Evolutionary conservation across 495 filamentous ascomycete genomes (phyloP).

Genomic region (Aspergillus kassunensis): DNA sequence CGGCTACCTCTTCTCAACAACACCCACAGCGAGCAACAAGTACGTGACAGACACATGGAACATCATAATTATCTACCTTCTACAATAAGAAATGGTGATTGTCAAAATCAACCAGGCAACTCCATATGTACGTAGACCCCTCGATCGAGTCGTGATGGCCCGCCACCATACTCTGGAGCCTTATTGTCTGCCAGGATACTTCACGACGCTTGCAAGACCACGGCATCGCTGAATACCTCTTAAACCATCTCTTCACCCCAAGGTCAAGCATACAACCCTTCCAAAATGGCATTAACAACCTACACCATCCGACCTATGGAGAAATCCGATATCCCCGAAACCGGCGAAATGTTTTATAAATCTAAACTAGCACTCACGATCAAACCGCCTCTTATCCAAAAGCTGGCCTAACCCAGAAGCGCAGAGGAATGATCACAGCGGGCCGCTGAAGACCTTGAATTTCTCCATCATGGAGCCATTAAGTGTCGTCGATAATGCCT

Average conservation of each 20-base stretch:
- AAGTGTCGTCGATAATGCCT: conserved; percentile 16
- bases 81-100: too few species aligned
- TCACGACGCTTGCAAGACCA: too few species aligned
- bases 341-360: conserved; percentile 20
- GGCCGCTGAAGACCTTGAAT: not conserved
- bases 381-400: conserved; percentile 27
- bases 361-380: conserved; percentile 29
- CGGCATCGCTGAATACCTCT: too few species aligned
- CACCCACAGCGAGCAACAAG: too few species aligned
- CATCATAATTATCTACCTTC: too few species aligned
- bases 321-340: conserved; percentile 14
- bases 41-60: too few species aligned
- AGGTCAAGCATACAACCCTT: not conserved
- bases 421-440: conserved; percentile 16
- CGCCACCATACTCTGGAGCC: not conserved
- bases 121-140: not conserved
- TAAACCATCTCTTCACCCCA: too few species aligned
- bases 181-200: not conserved
- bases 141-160: not conserved
- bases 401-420: conserved; percentile 25
- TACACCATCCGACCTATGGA: not conserved
- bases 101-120: not conserved
- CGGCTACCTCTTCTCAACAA: too few species aligned
- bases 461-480: not conserved
- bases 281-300: not conserved